phyloP scores from a whole-genome alignment of 768 basidiomycete species.

The Daedaleopsis nitida region DNA sequence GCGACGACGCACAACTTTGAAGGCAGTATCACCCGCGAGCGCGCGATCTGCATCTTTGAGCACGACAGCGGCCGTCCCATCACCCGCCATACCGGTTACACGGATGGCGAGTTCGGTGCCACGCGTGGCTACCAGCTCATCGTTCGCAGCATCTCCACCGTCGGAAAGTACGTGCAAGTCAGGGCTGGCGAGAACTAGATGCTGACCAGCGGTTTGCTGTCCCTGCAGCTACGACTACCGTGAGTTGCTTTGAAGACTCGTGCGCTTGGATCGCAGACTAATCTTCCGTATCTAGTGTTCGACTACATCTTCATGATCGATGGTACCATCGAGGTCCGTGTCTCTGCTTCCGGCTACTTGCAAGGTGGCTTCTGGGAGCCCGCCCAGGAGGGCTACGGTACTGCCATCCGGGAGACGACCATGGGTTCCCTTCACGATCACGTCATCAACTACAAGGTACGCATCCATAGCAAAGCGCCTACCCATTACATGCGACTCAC shows the following conservation, averaged over 20 bases:
- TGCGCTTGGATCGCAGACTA: neutral
- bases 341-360: constrained; percentile 70
- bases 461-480: neutral
- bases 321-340: constrained; percentile 66
- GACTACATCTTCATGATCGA: constrained; percentile 70
- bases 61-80: constrained; percentile 60
- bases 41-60: constrained; percentile 69
- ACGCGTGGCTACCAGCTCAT: constrained; percentile 61
- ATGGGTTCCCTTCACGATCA: constrained; percentile 73
- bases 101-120: constrained; percentile 58
- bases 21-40: constrained; percentile 47
- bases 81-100: constrained; percentile 56
- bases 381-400: constrained; percentile 52
- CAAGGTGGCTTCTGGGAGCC: constrained; percentile 64
- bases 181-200: neutral
- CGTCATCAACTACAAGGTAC: constrained; percentile 60
- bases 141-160: constrained; percentile 58
- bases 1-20: constrained; percentile 51
- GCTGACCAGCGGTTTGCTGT: neutral
- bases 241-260: constrained; percentile 30
- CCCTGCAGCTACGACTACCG: constrained; percentile 52
- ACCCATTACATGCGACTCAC: too few species aligned
- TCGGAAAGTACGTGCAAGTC: constrained; percentile 55
- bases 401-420: constrained; percentile 54
- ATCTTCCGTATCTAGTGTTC: constrained; percentile 36